phyloP scores from a whole-genome alignment of 108 stramenopile genomes.

The Nitzschia sp. region DNA sequence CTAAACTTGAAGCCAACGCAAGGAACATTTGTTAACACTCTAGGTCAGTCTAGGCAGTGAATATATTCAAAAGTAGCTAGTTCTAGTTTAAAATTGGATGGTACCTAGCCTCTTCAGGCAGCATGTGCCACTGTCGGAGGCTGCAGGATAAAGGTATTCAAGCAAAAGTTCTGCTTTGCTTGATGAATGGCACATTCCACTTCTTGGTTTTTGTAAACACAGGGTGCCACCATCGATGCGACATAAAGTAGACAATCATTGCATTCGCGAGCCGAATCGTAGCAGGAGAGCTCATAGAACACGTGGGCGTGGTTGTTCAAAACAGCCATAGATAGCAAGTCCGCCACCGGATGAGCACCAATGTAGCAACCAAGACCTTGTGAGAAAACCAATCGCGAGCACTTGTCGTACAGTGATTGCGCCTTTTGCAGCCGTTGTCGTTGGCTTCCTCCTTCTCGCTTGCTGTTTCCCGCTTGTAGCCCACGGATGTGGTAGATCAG shows the following conservation, averaged over 20 bases:
- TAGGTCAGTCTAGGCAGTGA: no score
- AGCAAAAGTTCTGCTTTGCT: conserved; percentile 16
- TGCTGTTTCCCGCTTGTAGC: background rate
- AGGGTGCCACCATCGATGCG: background rate
- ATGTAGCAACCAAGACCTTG: conserved; percentile 1
- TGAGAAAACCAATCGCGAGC: background rate
- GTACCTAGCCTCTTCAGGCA: background rate
- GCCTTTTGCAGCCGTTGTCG: background rate
- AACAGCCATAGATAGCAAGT: conserved; percentile 20
- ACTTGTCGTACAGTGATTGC: conserved; percentile 4
- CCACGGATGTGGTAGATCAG: conserved; percentile 12
- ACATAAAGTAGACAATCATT: conserved; percentile 8
- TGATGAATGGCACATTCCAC: background rate
- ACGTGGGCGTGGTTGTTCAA: conserved; percentile 21
- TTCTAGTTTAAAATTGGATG: no score
- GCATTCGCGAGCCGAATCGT: background rate
- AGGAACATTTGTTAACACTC: no score
- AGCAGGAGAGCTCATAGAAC: background rate
- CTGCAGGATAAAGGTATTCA: conserved; percentile 5
- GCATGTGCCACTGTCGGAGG: conserved; percentile 15
- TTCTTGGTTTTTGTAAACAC: background rate
- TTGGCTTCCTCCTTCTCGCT: background rate
- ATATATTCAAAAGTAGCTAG: no score
- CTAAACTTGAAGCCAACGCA: no score
- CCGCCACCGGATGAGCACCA: conserved; percentile 1